phyloP scores from a whole-genome alignment of 192 early-diverging fungal genomes.

The Coemansia sp. region DNA sequence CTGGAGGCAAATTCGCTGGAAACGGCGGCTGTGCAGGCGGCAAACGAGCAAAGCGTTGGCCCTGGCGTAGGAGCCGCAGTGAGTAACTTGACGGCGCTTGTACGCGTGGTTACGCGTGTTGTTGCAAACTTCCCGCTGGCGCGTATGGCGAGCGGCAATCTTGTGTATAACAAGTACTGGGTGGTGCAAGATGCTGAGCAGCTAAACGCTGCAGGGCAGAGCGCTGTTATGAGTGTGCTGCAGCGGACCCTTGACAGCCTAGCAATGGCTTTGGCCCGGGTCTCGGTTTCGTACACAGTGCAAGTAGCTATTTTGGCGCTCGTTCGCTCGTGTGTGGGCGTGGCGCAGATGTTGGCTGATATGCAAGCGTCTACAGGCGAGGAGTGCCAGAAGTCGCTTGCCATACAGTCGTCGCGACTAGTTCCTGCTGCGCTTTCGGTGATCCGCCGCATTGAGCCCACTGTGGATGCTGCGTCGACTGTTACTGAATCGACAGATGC shows the following conservation, averaged over 20 bases:
- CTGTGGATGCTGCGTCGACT: too few relatives aligned
- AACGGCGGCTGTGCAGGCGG: slow-evolving; percentile 2
- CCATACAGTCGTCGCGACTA: slow-evolving; percentile 13
- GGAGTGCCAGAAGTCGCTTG: slow-evolving; percentile 2
- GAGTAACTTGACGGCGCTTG: slow-evolving; percentile 30
- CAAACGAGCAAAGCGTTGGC: not conserved
- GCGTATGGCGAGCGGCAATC: not conserved
- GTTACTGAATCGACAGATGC: too few relatives aligned
- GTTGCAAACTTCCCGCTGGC: slow-evolving; percentile 36
- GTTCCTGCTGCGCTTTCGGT: slow-evolving; percentile 6
- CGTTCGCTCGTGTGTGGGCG: slow-evolving; percentile 24
- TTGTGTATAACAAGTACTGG: slow-evolving; percentile 37
- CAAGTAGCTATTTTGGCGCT: slow-evolving; percentile 13
- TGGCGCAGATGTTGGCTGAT: slow-evolving; percentile 12
- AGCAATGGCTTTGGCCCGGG: not conserved
- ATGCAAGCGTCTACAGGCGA: slow-evolving; percentile 14
- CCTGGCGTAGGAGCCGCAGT: slow-evolving; percentile 15
- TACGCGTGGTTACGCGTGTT: slow-evolving; percentile 30
- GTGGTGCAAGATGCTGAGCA: slow-evolving; percentile 18
- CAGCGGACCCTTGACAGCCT: slow-evolving; percentile 7
- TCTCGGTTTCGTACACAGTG: not conserved
- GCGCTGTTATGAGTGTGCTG: slow-evolving; percentile 12
- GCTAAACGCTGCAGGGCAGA: slow-evolving; percentile 36
- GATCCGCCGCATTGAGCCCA: slow-evolving; percentile 14
- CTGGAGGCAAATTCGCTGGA: slow-evolving; percentile 32